These are phyloP conservation scores for Royoungia palumana DNA, from an alignment of 768 basidiomycete genomes.

Conservation along the genomic window DNA sequence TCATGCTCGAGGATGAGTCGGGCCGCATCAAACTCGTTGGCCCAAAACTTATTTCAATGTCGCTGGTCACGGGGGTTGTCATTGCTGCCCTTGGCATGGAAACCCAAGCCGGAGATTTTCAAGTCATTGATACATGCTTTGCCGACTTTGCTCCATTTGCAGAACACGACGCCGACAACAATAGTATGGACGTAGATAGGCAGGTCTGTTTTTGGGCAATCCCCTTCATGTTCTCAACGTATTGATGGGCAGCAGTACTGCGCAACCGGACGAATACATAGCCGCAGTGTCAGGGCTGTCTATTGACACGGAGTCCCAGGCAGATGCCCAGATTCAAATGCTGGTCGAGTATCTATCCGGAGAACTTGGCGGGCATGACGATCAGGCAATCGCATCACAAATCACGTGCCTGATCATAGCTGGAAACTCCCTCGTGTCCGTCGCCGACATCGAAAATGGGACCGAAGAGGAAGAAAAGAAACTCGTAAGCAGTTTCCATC, in stretches of 20 bases:
- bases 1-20: conserved; percentile 95
- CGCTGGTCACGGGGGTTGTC: conserved; percentile 88
- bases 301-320: conserved; percentile 58
- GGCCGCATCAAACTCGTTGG: conserved; percentile 90
- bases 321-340: conserved; percentile 77
- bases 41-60: conserved; percentile 52
- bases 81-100: conserved; percentile 89
- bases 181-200: conserved; percentile 73
- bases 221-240: conserved; percentile 8
- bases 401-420: conserved; percentile 86
- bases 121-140: conserved; percentile 86
- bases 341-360: conserved; percentile 87
- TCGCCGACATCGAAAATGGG: conserved; percentile 32
- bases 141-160: conserved; percentile 69
- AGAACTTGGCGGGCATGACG: conserved; percentile 69
- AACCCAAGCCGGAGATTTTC: conserved; percentile 85
- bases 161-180: conserved; percentile 23
- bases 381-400: conserved; percentile 60
- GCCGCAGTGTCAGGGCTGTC: conserved; percentile 85
- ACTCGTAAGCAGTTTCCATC: conserved; percentile 42
- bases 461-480: conserved; percentile 49
- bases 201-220: conserved; percentile 11
- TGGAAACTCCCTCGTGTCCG: conserved; percentile 78
- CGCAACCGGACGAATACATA: conserved; percentile 65
- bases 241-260: conserved; percentile 9